Base-by-base conservation (phyloP, 1,139 yeast genomes). In the Blastobotrys persicus region DNA sequence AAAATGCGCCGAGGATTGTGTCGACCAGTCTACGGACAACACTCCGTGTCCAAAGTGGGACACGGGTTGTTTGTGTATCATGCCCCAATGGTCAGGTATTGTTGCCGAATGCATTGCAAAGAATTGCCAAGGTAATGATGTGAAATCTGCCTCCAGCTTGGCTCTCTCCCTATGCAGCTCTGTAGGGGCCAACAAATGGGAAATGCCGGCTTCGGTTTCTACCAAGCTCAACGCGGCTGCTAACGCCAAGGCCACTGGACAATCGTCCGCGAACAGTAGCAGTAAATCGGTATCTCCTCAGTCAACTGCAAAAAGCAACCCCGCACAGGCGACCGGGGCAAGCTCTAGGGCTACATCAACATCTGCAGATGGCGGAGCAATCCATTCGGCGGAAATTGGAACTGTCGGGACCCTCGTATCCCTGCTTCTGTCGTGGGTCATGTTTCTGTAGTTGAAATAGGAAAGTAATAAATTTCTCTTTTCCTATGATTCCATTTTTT, bases 61-160 rank as follows among this genome's bases (percentile, higher is more conserved):
- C 56, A 73, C 80, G 26, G 80, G 80, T 2, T 76, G 80, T 60
- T 69, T 76, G 58, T 76, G 80, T 42, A 77, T 75, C 16, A 76
- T 76, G 77, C 72, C 76, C 14, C 71, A 67, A 54, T 76, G 77
- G 77, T 65, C 73, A 32, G 76, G 75, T 19, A 57, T 59, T 42
- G 78, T 76, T 16, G 80, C 74, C 28, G 67, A 70, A 46, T 76
- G 80, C 63, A 62, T 76, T 52, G 78, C 77, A 44, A 54, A 65
- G 46, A 57, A 59, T 20, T 76, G 80, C 61, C 45, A 60, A 23
- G 79, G 77, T 39, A 41, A 18, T 14, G 76, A 73, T 47, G 74
- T 76, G 37, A 65, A 55, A 17, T 34, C 56, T 26, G 77, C 76
- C 42, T 72, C 78, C 19, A 60, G 66, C 33, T 63, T 72, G 54